Evolutionary conservation across 1,284 basidiomycete species (phyloP), one percentile per base, ranked within the genome.

Genomic region (Ceratobasidium sp.): DNA sequence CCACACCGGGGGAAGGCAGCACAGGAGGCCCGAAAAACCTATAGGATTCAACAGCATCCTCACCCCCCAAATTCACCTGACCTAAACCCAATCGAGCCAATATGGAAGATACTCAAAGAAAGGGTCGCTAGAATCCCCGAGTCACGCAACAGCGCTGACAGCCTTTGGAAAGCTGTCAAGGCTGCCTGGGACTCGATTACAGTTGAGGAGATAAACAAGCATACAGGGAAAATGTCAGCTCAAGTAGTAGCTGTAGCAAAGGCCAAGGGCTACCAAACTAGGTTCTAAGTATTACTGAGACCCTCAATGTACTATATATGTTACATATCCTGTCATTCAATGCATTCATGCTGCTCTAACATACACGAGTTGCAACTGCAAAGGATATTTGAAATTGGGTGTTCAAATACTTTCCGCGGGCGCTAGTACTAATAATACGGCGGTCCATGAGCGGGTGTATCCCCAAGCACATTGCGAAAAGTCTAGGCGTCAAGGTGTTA

Each of bases 381-480:
- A 5, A 38, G 4, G 35, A 5, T 5, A 38, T 38, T 38, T 38
- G 6, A 38, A 38, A 38, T 38, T 38, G 35, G 6, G 35, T 11
- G 11, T 38, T 38, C 35, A 38, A 38, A 38, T 38, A 38, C 35
- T 38, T 38, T 38, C 35, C 11, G 35, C 11, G 6, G 11, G 4
- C 35, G 11, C 35, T 38, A 38, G 35, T 38, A 38, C 35, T 70
- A n/a, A 70, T 58, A 32, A 58, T 70, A 9, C 54, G 66, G 18
- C 54, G 38, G 30, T 70, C 66, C 66, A 70, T 70, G 4, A 70
- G 14, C 11, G 66, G 66, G 38, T 70, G 66, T 44, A 70, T 57
- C 18, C 66, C 66, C 66, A 70, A 47, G 23, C 66, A 70, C 2
- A 38, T 70, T 13, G 66, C 66, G 6, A 13, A 14, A 23, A 58